These are phyloP conservation scores for Arthrobotrys musiformis DNA, from an alignment of 2,329 filamentous ascomycete genomes.

Conservation along the genomic window DNA sequence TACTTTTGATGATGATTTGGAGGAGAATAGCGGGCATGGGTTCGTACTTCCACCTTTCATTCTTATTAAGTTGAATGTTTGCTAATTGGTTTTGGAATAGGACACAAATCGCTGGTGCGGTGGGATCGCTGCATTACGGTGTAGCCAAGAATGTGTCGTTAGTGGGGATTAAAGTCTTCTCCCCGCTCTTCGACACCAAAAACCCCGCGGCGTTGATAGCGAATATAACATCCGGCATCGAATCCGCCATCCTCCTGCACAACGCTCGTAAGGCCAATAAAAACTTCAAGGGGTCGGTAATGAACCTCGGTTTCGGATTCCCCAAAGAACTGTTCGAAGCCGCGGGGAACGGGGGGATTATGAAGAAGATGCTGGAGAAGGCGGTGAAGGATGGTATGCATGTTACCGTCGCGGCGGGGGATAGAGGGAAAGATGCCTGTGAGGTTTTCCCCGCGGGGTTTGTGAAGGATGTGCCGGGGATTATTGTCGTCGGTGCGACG, in stretches of 20 bases:
- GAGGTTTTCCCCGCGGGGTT: constrained; percentile 61
- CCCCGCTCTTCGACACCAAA: constrained; percentile 13
- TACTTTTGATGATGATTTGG: constrained; percentile 8
- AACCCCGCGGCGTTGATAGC: background rate
- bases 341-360: constrained; percentile 66
- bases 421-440: constrained; percentile 59
- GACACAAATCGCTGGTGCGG: constrained; percentile 66
- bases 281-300: constrained; percentile 62
- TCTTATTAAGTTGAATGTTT: background rate
- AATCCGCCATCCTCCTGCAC: constrained; percentile 59
- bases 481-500: constrained; percentile 64
- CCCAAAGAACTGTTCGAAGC: background rate
- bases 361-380: constrained; percentile 67
- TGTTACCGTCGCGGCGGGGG: constrained; percentile 64
- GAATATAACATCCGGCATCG: constrained; percentile 3
- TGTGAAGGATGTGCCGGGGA: constrained; percentile 63
- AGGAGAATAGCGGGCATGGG: constrained; percentile 30
- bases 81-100: constrained; percentile 64
- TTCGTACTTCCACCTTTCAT: background rate
- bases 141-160: constrained; percentile 66
- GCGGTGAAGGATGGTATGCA: constrained; percentile 64
- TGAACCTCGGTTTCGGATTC: constrained; percentile 22
- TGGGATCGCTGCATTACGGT: constrained; percentile 65
- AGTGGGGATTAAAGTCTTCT: constrained; percentile 65
- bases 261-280: constrained; percentile 63